Conservation (phyloP, 208 protist species). For the Wallacemonas rigidus region DNA sequence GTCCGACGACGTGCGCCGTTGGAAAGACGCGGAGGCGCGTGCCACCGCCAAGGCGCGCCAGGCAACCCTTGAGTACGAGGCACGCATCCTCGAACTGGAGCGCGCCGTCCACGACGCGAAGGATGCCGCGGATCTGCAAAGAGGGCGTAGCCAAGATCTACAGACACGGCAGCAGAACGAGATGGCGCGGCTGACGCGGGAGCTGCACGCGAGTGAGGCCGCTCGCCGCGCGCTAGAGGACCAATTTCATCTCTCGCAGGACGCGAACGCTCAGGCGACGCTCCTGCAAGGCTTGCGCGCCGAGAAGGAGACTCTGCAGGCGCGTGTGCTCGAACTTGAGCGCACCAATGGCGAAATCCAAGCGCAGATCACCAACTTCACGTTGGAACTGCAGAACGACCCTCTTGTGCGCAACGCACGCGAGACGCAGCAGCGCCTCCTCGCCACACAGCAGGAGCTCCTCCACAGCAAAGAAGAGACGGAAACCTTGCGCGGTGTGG, state of each 20-base stretch:
- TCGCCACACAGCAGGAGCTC: constrained; percentile 73
- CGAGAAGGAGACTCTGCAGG: constrained; percentile 74
- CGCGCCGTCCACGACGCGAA: constrained; percentile 37
- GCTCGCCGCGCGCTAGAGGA: constrained; percentile 73
- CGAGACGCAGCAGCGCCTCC: constrained; percentile 64
- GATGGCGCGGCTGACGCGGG: constrained; percentile 58
- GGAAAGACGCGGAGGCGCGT: constrained; percentile 49
- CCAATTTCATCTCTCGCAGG: constrained; percentile 63
- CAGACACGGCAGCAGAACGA: constrained; percentile 68
- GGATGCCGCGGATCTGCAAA: constrained; percentile 40
- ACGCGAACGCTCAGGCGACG: constrained; percentile 38
- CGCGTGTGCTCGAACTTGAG: constrained; percentile 75
- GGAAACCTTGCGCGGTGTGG: constrained; percentile 45
- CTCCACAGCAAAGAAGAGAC: constrained; percentile 34
- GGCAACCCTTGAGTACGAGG: constrained; percentile 38
- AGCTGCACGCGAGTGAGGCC: constrained; percentile 89
- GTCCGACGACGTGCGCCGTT: constrained; percentile 45
- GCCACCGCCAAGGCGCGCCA: constrained; percentile 36
- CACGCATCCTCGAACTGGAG: constrained; percentile 35
- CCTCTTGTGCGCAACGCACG: constrained; percentile 72
- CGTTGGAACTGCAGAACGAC: constrained; percentile 88
- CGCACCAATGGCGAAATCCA: constrained; percentile 79
- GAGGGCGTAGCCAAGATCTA: constrained; percentile 20
- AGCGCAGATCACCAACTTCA: constrained; percentile 81
- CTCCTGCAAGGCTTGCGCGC: constrained; percentile 49